These are phyloP conservation scores for Escovopsis sp. DNA, from an alignment of 2,329 filamentous ascomycete species.

Conservation along the genomic window DNA sequence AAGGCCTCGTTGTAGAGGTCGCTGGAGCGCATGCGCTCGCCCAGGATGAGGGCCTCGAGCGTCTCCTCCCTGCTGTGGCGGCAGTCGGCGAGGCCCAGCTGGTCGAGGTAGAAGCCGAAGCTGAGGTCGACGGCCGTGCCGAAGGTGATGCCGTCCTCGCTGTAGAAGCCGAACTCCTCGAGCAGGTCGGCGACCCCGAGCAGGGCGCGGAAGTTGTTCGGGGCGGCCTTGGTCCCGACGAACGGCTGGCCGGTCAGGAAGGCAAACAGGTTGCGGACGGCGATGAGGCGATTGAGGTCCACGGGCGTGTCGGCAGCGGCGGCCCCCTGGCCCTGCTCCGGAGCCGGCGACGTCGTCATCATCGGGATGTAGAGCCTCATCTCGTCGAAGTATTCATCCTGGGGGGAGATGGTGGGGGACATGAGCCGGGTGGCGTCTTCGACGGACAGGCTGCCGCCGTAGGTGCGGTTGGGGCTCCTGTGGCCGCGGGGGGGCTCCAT, in stretches of 20 bases:
- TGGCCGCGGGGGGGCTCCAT: slow-evolving; percentile 16
- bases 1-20: slow-evolving; percentile 84
- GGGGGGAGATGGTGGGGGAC: slow-evolving; percentile 24
- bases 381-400: slow-evolving; percentile 22
- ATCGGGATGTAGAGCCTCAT: slow-evolving; percentile 38
- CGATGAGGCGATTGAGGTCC: slow-evolving; percentile 41
- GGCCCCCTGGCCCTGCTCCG: slow-evolving; percentile 19
- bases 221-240: slow-evolving; percentile 38
- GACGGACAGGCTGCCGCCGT: slow-evolving; percentile 31
- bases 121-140: slow-evolving; percentile 47
- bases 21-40: slow-evolving; percentile 70
- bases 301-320: slow-evolving; percentile 18
- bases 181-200: slow-evolving; percentile 38
- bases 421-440: slow-evolving; percentile 32
- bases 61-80: slow-evolving; percentile 75
- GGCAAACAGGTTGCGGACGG: slow-evolving; percentile 50
- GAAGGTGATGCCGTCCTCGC: slow-evolving; percentile 41
- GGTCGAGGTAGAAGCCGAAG: slow-evolving; percentile 63
- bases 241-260: slow-evolving; percentile 49
- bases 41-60: slow-evolving; percentile 75
- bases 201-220: slow-evolving; percentile 39
- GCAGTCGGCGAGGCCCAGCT: slow-evolving; percentile 65
- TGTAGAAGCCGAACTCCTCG: slow-evolving; percentile 42
- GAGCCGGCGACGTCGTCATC: slow-evolving; percentile 19
- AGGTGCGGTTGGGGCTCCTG: slow-evolving; percentile 28